Evolutionary conservation across 2,329 filamentous ascomycete genomes (phyloP), one percentile per base, ranked within the genome.

Genomic region (Rutstroemia sp.): DNA sequence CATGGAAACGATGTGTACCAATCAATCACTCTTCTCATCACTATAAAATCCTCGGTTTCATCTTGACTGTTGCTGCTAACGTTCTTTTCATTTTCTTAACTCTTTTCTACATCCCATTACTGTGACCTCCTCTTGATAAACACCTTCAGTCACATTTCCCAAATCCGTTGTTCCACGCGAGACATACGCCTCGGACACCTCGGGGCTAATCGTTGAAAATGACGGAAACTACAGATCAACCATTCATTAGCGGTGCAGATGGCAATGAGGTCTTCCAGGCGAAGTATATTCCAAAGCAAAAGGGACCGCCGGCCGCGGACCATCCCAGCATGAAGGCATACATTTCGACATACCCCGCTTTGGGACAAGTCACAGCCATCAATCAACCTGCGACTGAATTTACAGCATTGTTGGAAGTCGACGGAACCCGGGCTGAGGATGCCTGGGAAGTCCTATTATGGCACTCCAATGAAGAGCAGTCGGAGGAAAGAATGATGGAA

Each of bases 371-470:
- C 23, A 91, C 89, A 1, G 76, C 81, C 49, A 67, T 88, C 19
- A 70, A 75, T 25, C 67, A 69, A 19, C 65, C 66, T 2, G 63
- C 6, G 14, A 49, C n/a, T n/a, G 17, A 78, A 65, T 86, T 96
- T 62, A 84, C 80, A 0, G 84, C 87, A 6, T 71, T 92, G 12
- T 76, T 95, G 34, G 84, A 92, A 63, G 81, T 86, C 44, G 80
- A 81, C 42, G 71, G 69, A 21, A 75, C 74, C 38, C 78, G 78
- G 48, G 75, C 76, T 7, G 72, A 79, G 16, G 74, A 82, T 59
- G 65, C 76, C 19, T 94, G 88, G 86, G 80, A 94, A 63, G 80
- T 90, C 34, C 81, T 81, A 16, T 71, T 95, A 7, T 95, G 90
- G 89, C 82, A 89, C 57, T 78, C 77, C 60, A 84, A 62, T 14